Base-by-base conservation (phyloP, 208 protist genomes). In the Leptomonas seymouri region DNA sequence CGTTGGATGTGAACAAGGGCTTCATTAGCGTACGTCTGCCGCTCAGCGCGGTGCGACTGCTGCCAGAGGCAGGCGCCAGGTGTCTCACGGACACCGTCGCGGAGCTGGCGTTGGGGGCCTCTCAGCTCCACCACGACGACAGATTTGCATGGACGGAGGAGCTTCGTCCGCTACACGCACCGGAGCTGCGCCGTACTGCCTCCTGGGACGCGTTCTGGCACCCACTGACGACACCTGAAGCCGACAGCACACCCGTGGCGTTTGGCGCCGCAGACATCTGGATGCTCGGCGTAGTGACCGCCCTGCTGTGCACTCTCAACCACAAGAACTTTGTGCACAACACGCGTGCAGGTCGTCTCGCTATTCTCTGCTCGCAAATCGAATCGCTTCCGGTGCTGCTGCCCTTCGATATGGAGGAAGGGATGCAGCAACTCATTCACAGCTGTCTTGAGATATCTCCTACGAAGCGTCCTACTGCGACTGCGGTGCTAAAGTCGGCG, bases 11-110 rank as follows among this genome's bases (percentile, higher is more conserved):
- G 23, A 71, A 71, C 27, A 49, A 62, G 5, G 71, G 71, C 11
- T 62, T 31, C 31, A 30, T 77, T 20, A 44, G 41, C n/a, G 46
- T 77, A 23, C 71, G 71, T 0, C 63, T 77, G 23, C 71, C 71
- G 12, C 65, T 77, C 16, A 21, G 48, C 15, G 63, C 71, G 4
- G 44, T 45, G 8, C 25, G 14, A 0, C 31, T 62, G 44, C 12
- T 67, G 42, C 64, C 71, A 27, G 16, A 36, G n/a, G 23, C 44
- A 28, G 64, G n/a, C 12, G 45, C 41, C 15, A n/a, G 20, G 0
- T 30, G 15, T 18, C 20, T 44, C 0, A 7, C 46, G 15, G 7
- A 65, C n/a, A 46, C 3, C 48, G 41, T 14, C 9, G 28, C 39
- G 25, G 48, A 48, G 16, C 48, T 56, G 12, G 27, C 25, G 31